Percentiles rank a stretch among this genome's conserved stretches.
Evolutionary conservation across 1,284 basidiomycete genomes (phyloP).

Genomic region (Microbotryum intermedium): DNA sequence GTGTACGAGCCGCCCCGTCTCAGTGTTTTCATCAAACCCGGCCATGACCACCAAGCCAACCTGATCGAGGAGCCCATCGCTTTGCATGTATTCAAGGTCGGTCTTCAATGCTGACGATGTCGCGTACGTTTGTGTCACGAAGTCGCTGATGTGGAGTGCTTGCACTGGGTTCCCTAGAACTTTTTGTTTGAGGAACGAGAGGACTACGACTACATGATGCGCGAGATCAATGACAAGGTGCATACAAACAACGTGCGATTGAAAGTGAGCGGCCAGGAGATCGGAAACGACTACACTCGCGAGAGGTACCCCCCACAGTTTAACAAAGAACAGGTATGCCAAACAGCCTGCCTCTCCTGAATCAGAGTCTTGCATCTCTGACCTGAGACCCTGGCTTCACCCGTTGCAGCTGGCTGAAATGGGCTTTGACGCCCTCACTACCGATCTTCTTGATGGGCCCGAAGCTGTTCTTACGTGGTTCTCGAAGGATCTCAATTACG

Average conservation of each 20-base stretch:
- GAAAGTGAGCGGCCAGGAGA: constrained; percentile 31
- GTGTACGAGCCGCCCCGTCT: constrained; percentile 79
- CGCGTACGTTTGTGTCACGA: too few species aligned
- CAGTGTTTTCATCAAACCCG: constrained; percentile 53
- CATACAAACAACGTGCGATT: constrained; percentile 50
- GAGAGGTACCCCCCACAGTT: constrained; percentile 56
- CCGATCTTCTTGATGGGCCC: constrained; percentile 56
- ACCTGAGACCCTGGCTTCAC: constrained; percentile 3
- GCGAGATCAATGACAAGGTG: constrained; percentile 57
- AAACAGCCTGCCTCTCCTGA: background rate
- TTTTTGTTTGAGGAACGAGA: constrained; percentile 78
- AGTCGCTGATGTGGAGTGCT: background rate
- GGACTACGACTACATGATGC: constrained; percentile 57
- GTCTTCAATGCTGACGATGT: constrained; percentile 4
- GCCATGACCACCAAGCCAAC: constrained; percentile 46
- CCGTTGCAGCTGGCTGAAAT: constrained; percentile 49
- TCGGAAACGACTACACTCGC: constrained; percentile 38
- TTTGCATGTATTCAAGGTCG: constrained; percentile 54
- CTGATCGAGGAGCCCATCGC: constrained; percentile 70
- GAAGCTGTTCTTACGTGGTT: constrained; percentile 42
- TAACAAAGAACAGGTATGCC: constrained; percentile 19
- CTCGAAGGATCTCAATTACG: constrained; percentile 24
- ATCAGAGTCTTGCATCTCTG: background rate
- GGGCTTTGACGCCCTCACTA: constrained; percentile 73
- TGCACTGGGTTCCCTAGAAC: constrained; percentile 48